phyloP scores from a whole-genome alignment of 108 stramenopile genomes.

The Skeletonema potamos region DNA sequence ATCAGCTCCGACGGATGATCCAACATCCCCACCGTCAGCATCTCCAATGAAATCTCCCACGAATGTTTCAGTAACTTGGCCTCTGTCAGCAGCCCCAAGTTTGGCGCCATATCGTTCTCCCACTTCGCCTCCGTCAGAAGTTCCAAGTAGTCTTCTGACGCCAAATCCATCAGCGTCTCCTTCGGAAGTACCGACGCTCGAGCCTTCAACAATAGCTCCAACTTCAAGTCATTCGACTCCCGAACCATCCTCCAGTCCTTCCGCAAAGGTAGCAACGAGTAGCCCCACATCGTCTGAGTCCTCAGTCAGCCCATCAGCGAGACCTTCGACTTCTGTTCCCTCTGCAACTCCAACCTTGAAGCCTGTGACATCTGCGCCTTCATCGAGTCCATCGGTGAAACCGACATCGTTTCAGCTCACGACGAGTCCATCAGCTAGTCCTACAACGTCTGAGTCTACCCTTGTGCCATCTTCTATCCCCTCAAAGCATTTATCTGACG shows the following conservation, averaged over 20 bases:
- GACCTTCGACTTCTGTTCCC: not conserved
- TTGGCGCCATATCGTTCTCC: not conserved
- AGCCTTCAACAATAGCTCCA: not conserved
- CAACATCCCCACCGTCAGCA: not conserved
- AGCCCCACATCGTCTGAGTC: not conserved
- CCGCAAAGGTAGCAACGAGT: not conserved
- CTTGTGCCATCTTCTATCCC: too few relatives aligned
- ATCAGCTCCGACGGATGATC: not conserved
- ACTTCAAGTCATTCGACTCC: not conserved
- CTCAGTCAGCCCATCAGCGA: not conserved
- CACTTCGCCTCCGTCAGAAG: not conserved
- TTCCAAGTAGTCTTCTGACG: not conserved
- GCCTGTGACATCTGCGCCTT: too few relatives aligned
- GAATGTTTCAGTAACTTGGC: not conserved
- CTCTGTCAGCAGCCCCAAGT: not conserved
- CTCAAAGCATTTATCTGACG: too few relatives aligned
- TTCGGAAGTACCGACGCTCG: not conserved
- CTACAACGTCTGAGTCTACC: too few relatives aligned
- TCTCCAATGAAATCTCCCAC: not conserved
- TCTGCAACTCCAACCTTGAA: slow-evolving; percentile 2
- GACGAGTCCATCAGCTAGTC: too few relatives aligned
- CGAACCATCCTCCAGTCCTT: not conserved
- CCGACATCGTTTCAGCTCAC: too few relatives aligned
- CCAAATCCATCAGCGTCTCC: not conserved
- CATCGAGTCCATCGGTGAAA: too few relatives aligned